Base-by-base conservation (phyloP, 495 filamentous ascomycete genomes). In the Schizothecium vesticola region DNA sequence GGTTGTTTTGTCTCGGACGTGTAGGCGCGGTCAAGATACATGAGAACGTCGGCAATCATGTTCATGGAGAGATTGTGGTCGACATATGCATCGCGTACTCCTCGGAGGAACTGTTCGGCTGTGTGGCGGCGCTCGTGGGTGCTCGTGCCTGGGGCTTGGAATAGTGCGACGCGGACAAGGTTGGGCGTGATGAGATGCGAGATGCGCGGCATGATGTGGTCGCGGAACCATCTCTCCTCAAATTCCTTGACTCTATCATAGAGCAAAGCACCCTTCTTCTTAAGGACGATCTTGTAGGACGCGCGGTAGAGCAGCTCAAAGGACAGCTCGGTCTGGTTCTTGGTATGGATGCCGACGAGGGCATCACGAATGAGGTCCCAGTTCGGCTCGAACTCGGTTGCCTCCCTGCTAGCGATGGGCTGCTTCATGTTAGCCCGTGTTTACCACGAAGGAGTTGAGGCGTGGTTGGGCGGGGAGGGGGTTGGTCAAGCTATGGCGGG, bases 281-380 rank as follows among this genome's bases (percentile, higher is more conserved):
- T 90, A 62, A 97, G 79, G 0, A 97, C 94, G n/a, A 98, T 90
- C 77, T 92, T 91, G 78, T 99, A 99, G n/a, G 92, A 92, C 61
- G 91, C 92, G 51, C 96, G 92, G 79, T 99, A 99, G 0, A 98
- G 86, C 67, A 94, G 90, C 79, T 99, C 96, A 80, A 97, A 99
- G 1, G 94, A 97, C 3, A 99, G 85, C 3, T 84, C 79, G 12
- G 93, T 96, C 64, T 92, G 93, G 77, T 97, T 94, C 76, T 96
- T 94, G 21, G 86, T 92, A 78, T 98, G 92, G 55, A 99, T 98
- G 73, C 96, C 91, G 63, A 77, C 82, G 25, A 98, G 83, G 10
- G 95, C 92, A 5, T 86, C 82, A 1, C 86, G 82, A 2, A 99
- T 85, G 12, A 87, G 84, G 0, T 81, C 80, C 96, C 96, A 99